These are phyloP conservation scores for Penicillium verrucosum DNA, from an alignment of 2,329 filamentous ascomycete species.

Conservation along the genomic window DNA sequence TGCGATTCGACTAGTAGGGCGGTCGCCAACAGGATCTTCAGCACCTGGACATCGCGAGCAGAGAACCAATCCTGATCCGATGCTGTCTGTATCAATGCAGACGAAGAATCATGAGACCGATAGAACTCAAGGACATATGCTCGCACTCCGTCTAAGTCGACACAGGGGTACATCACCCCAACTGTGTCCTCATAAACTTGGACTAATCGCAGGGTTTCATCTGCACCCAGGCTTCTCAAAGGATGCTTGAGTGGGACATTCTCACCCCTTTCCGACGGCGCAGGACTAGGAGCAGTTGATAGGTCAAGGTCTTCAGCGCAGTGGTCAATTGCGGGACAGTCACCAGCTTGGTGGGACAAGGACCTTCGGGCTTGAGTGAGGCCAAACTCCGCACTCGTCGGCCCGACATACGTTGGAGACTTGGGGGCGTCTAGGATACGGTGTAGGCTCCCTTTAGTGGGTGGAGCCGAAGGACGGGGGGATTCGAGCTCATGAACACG, in stretches of 20 bases:
- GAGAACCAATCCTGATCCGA: slow-evolving; percentile 37
- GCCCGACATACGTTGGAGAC: slow-evolving; percentile 35
- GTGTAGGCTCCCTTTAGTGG: slow-evolving; percentile 17
- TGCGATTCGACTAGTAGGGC: slow-evolving; percentile 71
- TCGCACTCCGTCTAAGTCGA: slow-evolving; percentile 68
- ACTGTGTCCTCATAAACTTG: slow-evolving; percentile 81
- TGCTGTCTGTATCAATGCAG: background rate
- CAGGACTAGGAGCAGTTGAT: slow-evolving; percentile 20
- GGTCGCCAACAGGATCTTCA: slow-evolving; percentile 78
- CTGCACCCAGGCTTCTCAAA: slow-evolving; percentile 67
- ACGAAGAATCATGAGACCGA: slow-evolving; percentile 7
- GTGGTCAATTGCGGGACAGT: slow-evolving; percentile 3
- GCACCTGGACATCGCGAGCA: slow-evolving; percentile 57
- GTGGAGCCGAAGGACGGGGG: slow-evolving; percentile 8
- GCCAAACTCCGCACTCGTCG: slow-evolving; percentile 38
- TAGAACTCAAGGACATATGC: slow-evolving; percentile 35
- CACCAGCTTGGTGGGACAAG: background rate
- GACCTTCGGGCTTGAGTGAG: slow-evolving; percentile 19
- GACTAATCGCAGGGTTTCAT: slow-evolving; percentile 74
- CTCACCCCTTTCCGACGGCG: slow-evolving; percentile 24
- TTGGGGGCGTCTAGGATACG: slow-evolving; percentile 33
- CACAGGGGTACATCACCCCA: slow-evolving; percentile 82
- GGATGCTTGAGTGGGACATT: slow-evolving; percentile 58
- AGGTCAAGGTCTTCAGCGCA: slow-evolving; percentile 19
- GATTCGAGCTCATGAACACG: slow-evolving; percentile 31